Conservation (phyloP, 441 rosid genomes). For the Adansonia madagascariensis region DNA sequence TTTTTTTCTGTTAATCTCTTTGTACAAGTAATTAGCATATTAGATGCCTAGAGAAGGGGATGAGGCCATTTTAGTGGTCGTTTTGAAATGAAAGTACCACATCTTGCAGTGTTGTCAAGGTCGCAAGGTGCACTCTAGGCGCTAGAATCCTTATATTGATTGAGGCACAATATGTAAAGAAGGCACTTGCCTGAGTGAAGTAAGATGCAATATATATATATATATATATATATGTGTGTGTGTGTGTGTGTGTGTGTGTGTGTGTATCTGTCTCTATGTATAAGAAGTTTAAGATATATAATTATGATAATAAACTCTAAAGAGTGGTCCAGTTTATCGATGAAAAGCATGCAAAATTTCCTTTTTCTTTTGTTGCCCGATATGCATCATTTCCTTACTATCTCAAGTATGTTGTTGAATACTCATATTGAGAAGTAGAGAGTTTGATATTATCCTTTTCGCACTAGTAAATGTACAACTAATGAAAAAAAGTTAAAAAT, state of each 20-base stretch:
- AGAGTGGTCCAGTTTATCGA: background rate
- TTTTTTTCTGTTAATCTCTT: background rate
- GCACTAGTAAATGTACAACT: background rate
- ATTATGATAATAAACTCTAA: background rate
- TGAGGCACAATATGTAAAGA: background rate
- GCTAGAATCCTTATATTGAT: background rate
- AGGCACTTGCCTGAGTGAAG: background rate
- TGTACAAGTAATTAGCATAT: conserved; percentile 1
- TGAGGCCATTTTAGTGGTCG: background rate
- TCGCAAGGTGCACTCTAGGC: background rate
- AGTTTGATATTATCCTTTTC: background rate
- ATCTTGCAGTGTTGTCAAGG: conserved; percentile 16
- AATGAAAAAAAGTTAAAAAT: background rate
- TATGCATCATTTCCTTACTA: background rate
- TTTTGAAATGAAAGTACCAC: background rate
- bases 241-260: too few species aligned
- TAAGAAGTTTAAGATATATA: conserved; percentile 7
- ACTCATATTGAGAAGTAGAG: background rate
- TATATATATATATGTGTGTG: background rate
- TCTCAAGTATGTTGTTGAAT: background rate
- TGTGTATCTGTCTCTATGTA: background rate
- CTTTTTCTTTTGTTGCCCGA: background rate
- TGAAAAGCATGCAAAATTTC: background rate
- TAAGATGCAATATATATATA: background rate
- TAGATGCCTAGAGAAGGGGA: conserved; percentile 16